Percentiles rank a stretch among this genome's conserved stretches.
These are phyloP conservation scores for Crassisporium funariophilum DNA, from an alignment of 768 basidiomycete genomes.

Conservation along the genomic window DNA sequence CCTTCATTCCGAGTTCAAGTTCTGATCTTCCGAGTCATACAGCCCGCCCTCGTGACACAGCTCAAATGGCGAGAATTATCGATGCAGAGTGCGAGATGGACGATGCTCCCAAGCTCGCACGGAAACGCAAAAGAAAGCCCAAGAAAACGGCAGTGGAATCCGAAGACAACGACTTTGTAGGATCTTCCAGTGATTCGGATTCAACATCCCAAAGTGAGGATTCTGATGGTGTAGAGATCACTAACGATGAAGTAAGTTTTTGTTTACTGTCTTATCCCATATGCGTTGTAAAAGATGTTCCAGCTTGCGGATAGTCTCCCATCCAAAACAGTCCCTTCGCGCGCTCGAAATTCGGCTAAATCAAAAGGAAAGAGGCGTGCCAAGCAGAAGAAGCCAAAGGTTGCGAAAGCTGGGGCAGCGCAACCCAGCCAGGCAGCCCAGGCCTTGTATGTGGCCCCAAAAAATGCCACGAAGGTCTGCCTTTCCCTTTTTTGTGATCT, in stretches of 20 bases:
- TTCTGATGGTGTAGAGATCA: not conserved
- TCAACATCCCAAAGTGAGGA: not conserved
- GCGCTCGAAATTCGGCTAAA: not conserved
- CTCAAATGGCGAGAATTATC: not conserved
- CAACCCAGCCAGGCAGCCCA: not conserved
- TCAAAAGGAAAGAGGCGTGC: not conserved
- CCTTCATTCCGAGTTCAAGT: not conserved
- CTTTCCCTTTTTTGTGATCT: not conserved
- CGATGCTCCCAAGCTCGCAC: not conserved
- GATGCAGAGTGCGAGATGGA: not conserved
- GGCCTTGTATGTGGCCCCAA: not conserved
- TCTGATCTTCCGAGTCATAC: not conserved
- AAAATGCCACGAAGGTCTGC: not conserved
- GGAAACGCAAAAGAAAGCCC: not conserved
- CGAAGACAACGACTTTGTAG: not conserved
- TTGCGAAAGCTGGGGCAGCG: not conserved
- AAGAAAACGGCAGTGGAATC: not conserved
- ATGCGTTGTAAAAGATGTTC: not conserved
- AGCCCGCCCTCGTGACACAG: not conserved
- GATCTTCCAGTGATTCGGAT: not conserved
- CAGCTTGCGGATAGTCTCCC: conserved; percentile 2
- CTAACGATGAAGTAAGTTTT: not conserved
- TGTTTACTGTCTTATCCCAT: not conserved
- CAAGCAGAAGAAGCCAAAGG: not conserved
- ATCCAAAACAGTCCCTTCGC: not conserved